phyloP scores from a whole-genome alignment of 495 filamentous ascomycete species.

The Barbatosphaeria neglecta region DNA sequence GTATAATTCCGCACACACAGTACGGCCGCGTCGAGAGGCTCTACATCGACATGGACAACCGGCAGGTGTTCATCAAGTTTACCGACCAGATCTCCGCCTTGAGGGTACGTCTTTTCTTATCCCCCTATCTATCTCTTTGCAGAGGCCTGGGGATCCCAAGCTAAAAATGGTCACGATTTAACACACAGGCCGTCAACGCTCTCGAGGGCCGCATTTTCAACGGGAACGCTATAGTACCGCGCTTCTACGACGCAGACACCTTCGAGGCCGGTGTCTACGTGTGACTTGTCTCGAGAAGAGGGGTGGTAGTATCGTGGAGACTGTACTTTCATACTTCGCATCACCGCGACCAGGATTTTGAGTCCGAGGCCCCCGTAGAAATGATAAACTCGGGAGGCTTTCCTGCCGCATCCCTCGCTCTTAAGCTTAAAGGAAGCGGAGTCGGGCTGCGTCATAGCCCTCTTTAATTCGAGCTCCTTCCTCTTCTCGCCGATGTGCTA shows the following conservation, averaged over 20 bases:
- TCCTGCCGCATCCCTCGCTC: too few relatives aligned
- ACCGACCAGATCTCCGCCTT: conserved; percentile 67
- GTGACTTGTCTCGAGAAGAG: conserved; percentile 6
- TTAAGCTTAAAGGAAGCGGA: too few relatives aligned
- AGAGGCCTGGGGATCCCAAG: neutral
- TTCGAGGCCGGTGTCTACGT: conserved; percentile 66
- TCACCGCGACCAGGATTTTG: too few relatives aligned
- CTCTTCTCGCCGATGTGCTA: too few relatives aligned
- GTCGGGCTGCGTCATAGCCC: too few relatives aligned
- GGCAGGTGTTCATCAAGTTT: conserved; percentile 82
- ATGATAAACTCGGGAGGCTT: too few relatives aligned
- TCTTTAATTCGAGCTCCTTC: too few relatives aligned
- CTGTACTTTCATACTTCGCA: too few relatives aligned
- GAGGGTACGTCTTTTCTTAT: conserved; percentile 43
- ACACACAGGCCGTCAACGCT: conserved; percentile 69
- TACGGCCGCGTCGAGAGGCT: conserved; percentile 84
- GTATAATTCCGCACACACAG: conserved; percentile 13
- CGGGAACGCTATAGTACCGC: conserved; percentile 66
- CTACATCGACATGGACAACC: conserved; percentile 47
- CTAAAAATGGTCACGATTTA: neutral
- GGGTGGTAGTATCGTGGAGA: too few relatives aligned
- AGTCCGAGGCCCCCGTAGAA: too few relatives aligned
- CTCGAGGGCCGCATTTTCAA: conserved; percentile 77
- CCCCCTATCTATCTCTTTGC: neutral
- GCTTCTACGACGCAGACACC: conserved; percentile 67